These are phyloP conservation scores for Globisporangium parvum DNA, from an alignment of 352 stramenopile genomes.

Conservation along the genomic window DNA sequence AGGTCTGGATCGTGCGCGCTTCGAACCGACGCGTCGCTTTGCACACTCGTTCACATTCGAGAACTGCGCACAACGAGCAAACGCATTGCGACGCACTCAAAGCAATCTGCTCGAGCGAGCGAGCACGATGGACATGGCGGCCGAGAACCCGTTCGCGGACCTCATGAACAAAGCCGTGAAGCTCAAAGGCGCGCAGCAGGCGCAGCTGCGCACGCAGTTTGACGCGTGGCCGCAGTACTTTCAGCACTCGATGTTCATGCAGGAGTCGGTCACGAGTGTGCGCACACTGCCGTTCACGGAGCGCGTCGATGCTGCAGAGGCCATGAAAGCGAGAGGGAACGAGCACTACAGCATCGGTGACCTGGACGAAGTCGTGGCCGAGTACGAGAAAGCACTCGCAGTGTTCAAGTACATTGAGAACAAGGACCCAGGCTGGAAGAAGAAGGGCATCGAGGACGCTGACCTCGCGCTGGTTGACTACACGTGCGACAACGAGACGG, in stretches of 20 bases:
- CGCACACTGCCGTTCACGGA: constrained; percentile 42
- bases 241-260: constrained; percentile 86
- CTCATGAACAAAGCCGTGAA: constrained; percentile 85
- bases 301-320: constrained; percentile 43
- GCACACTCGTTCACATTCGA: no score
- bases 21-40: no score
- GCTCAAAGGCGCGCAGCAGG: constrained; percentile 79
- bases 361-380: constrained; percentile 65
- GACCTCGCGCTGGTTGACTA: constrained; percentile 60
- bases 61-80: no score
- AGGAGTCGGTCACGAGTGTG: constrained; percentile 52
- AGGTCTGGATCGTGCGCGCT: no score
- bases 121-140: constrained; percentile 48
- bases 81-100: no score
- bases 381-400: constrained; percentile 81
- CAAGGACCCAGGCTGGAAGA: constrained; percentile 77
- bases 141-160: constrained; percentile 72
- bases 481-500: constrained; percentile 32
- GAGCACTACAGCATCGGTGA: constrained; percentile 37
- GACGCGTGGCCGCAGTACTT: constrained; percentile 83
- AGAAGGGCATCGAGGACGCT: constrained; percentile 80
- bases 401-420: constrained; percentile 83
- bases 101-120: background rate
- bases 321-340: constrained; percentile 71
- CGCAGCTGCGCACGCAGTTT: constrained; percentile 60